Percentiles rank a stretch among this genome's conserved stretches.
These are phyloP conservation scores for Acephala macrosclerotiorum DNA, from an alignment of 2,329 filamentous ascomycete genomes.

Conservation along the genomic window DNA sequence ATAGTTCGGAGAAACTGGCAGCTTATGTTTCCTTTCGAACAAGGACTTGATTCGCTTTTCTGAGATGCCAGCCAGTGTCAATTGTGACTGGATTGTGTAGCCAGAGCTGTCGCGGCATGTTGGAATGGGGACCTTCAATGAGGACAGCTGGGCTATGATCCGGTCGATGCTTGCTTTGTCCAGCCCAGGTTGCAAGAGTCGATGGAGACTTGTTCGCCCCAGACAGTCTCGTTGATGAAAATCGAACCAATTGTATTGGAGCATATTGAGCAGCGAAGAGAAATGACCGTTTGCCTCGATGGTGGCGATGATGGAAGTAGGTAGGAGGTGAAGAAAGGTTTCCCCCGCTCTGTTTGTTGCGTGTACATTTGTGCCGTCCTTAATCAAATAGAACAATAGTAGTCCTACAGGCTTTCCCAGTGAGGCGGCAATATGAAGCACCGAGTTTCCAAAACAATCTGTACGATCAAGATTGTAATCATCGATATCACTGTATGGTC, in stretches of 20 bases:
- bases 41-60: background rate
- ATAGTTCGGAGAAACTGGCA: background rate
- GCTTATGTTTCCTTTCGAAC: background rate
- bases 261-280: constrained; percentile 10
- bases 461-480: background rate
- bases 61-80: background rate
- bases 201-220: background rate
- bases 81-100: background rate
- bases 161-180: background rate
- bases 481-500: background rate
- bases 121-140: background rate
- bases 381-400: background rate
- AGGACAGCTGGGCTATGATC: background rate
- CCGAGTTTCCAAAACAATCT: constrained; percentile 11
- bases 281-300: background rate
- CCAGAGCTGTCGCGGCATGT: background rate
- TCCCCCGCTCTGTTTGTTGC: background rate
- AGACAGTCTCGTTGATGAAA: background rate
- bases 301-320: background rate
- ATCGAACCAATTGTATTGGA: background rate
- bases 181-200: background rate
- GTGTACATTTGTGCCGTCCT: background rate
- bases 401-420: background rate
- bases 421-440: constrained; percentile 5
- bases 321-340: constrained; percentile 1